Conservation (phyloP, 495 filamentous ascomycete genomes). For the Penicillium subrubescens region DNA sequence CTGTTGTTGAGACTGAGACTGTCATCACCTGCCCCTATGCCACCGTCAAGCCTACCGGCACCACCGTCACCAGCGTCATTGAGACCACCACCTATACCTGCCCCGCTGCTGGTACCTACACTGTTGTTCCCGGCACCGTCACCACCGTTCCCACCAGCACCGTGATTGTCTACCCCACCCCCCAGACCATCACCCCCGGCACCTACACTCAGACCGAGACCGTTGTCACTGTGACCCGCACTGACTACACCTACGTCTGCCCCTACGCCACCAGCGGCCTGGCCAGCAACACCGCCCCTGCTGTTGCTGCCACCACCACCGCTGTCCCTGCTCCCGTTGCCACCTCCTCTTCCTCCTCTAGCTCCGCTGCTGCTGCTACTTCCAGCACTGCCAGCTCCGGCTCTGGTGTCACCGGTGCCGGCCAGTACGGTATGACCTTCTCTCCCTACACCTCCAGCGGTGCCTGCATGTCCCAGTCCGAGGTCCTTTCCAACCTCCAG, state of each 20-base stretch:
- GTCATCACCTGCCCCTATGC: slow-evolving; percentile 75
- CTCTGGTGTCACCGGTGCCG: slow-evolving; percentile 38
- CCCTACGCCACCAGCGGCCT: slow-evolving; percentile 55
- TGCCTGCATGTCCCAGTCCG: slow-evolving; percentile 65
- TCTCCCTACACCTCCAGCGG: slow-evolving; percentile 70
- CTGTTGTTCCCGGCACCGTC: slow-evolving; percentile 67
- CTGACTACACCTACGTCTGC: slow-evolving; percentile 70
- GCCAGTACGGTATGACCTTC: slow-evolving; percentile 89
- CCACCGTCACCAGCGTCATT: slow-evolving; percentile 69
- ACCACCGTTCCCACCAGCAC: slow-evolving; percentile 56
- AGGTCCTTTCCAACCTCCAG: slow-evolving; percentile 67
- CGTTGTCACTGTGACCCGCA: slow-evolving; percentile 68
- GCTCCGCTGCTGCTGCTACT: slow-evolving; percentile 20
- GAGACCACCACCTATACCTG: slow-evolving; percentile 75
- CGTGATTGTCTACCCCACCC: slow-evolving; percentile 65
- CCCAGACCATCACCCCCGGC: slow-evolving; percentile 66
- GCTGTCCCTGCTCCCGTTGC: slow-evolving; percentile 17
- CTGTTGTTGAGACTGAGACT: slow-evolving; percentile 67
- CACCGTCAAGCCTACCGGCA: slow-evolving; percentile 60
- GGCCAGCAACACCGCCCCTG: slow-evolving; percentile 22
- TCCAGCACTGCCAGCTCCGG: slow-evolving; percentile 19
- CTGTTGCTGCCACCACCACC: slow-evolving; percentile 24
- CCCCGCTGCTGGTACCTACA: slow-evolving; percentile 79
- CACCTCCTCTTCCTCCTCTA: slow-evolving; percentile 16
- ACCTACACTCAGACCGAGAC: slow-evolving; percentile 72